Base-by-base conservation (phyloP, 2,329 filamentous ascomycete genomes). In the Monosporascus sp. region DNA sequence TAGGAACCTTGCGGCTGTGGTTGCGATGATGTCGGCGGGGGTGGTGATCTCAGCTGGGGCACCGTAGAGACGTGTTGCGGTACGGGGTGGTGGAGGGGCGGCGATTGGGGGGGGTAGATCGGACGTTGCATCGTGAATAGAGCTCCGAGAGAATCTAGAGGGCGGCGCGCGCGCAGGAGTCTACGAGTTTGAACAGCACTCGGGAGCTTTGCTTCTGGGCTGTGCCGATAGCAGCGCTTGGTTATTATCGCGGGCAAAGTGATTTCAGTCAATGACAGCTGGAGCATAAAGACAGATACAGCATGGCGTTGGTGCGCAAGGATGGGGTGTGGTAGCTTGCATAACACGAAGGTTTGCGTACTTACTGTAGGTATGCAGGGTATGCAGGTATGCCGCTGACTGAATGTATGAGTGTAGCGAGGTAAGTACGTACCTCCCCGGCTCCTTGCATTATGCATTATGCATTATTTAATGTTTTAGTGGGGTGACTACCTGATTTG, bases 41-140 rank as follows among this genome's bases (percentile, higher is more conserved):
- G 93, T 56, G 94, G 94, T 54, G 94, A 97, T 72, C 95, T 87
- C 70, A 99, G 85, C 76, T 97, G 94, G 45, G 94, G 94, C 49
- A 99, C 94, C 54, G 92, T 96, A 68, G 94, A 97, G 66, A 97
- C 93, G 79, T 99, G 94, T 74, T 99, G 94, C 58, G 94, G 94
- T 55, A 97, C 91, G 54, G 94, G 94, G 71, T 97, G 94, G 74
- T 97, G 94, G 64, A 97, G 85, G 61, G 93, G 92, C 69, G 92
- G 93, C 68, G 91, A 96, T 68, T 92, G 89, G 72, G 85, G 89
- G 72, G 85, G 84, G 76, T 94, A 96, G 51, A 84, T 79, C 69
- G 87, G 80, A 70, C 91, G 88, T 76, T 97, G 93, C 93, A 97
- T 97, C 57, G 68, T 81, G 71, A 26, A 18, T 43, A 43, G 20